phyloP scores from a whole-genome alignment of 306 rosid genomes.

The Fragaria nilgerrensis region DNA sequence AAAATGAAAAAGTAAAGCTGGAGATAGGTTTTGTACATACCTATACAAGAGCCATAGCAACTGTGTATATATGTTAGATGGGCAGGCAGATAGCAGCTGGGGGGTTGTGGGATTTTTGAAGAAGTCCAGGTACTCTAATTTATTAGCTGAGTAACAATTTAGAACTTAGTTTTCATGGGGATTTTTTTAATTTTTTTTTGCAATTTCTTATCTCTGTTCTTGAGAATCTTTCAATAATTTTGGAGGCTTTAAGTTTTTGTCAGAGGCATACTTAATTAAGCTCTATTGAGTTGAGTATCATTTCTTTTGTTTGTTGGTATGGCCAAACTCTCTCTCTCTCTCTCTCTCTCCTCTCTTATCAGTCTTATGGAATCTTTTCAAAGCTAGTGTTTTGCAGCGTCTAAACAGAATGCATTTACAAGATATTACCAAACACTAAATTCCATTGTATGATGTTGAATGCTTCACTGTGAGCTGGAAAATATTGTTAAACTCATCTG shows the following conservation, averaged over 20 bases:
- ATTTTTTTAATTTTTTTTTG: neutral
- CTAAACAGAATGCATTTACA: neutral
- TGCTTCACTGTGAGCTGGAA: neutral
- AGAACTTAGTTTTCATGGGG: constrained; percentile 18
- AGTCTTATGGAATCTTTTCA: neutral
- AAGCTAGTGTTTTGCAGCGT: constrained; percentile 1
- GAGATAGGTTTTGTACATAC: constrained; percentile 73
- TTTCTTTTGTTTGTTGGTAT: neutral
- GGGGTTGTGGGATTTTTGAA: constrained; percentile 29
- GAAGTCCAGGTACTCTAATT: constrained; percentile 38
- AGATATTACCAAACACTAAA: too few relatives aligned
- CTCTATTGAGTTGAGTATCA: neutral
- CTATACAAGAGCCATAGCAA: constrained; percentile 50
- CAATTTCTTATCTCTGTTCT: constrained; percentile 5
- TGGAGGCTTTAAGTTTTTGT: constrained; percentile 25
- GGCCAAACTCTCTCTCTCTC: too few relatives aligned
- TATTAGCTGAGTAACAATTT: constrained; percentile 42
- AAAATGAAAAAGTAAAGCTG: constrained; percentile 31
- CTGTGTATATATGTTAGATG: constrained; percentile 67
- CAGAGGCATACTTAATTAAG: constrained; percentile 6
- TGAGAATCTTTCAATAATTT: constrained; percentile 16
- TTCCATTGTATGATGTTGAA: neutral
- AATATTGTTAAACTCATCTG: neutral
- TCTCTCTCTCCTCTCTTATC: neutral
- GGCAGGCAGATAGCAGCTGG: constrained; percentile 29